Evolutionary conservation across 2,329 filamentous ascomycete species (phyloP), one percentile per base, ranked within the genome.

Genomic region (Polytolypa hystricis): DNA sequence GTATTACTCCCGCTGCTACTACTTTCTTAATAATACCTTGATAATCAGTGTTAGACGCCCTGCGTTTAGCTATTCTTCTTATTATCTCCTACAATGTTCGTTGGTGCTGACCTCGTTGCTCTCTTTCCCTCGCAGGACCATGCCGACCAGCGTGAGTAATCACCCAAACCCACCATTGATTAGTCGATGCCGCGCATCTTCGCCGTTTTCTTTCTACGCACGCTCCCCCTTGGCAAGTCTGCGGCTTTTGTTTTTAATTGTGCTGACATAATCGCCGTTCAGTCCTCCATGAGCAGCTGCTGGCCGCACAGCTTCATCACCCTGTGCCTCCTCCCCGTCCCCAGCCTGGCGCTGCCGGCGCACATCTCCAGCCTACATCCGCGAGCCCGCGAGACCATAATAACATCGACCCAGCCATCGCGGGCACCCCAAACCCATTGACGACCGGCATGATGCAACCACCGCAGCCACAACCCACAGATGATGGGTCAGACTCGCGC

Each of bases 201-300:
- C n/a, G n/a, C n/a, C n/a, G n/a, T n/a, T n/a, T n/a, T n/a, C n/a
- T n/a, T n/a, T n/a, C n/a, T n/a, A n/a, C n/a, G n/a, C n/a, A n/a
- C n/a, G n/a, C n/a, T n/a, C n/a, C n/a, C n/a, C n/a, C n/a, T n/a
- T n/a, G n/a, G n/a, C n/a, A n/a, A n/a, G n/a, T n/a, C n/a, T n/a
- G n/a, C n/a, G n/a, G n/a, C n/a, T n/a, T n/a, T n/a, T n/a, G n/a
- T n/a, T n/a, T n/a, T n/a, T n/a, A n/a, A n/a, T n/a, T n/a, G n/a
- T n/a, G n/a, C n/a, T n/a, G n/a, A n/a, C 8, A 17, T 16, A 37
- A 21, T n/a, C 15, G 14, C 10, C 32, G 32, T 23, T 33, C 49
- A 78, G 74, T 73, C 54, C 67, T 79, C 52, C 70, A 74, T 58
- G 74, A 78, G 53, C 74, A 77, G 50, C 70, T 79, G 30, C 66